Evolutionary conservation across 2,329 filamentous ascomycete genomes (phyloP), one percentile per base, ranked within the genome.

Genomic region (Aspergillus fischeri): DNA sequence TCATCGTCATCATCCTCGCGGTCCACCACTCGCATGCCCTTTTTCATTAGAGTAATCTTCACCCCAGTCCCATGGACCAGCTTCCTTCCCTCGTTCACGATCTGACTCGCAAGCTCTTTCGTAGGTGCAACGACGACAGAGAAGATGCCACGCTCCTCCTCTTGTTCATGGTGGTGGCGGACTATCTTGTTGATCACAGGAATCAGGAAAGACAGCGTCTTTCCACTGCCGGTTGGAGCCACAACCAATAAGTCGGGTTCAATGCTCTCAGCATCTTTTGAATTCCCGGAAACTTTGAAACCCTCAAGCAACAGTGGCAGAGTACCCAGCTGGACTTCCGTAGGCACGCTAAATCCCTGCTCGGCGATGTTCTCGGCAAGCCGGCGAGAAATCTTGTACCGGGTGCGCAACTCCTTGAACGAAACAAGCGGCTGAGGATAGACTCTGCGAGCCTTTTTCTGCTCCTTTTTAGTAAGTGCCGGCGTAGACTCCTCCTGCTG

Each of bases 151-250:
- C 87, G 72, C 64, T 80, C 75, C 42, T 80, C 75, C 0, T 81
- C 78, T 45, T 82, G 76, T 53, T 83, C 76, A 57, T 75, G 75
- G 53, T 77, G 76, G 48, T 74, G 69, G 51, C 82, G 80, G 63
- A 90, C 78, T 45, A 96, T 86, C 49, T 84, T 83, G 69, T 96
- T 88, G 65, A 99, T 86, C 3, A 92, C 82, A 0, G 93, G 92
- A 45, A 99, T 89, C 66, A 97, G 75, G 68, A 97, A 99, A 20
- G 92, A 91, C 61, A 99, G 79, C 0, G 94, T 99, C 80, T 99
- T 99, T 48, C 94, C 94, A 72, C 93, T 97, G 25, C 94, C 94
- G 0, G 94, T 99, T 1, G 94, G 94, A 3, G 94, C 94, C 47
- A 97, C 86, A 0, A 91, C 90, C 61, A 99, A 75, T 42, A 99